Percentiles rank a stretch among this genome's conserved stretches.
Conservation (phyloP, 345 rosid genomes). For the Eucalyptus decipiens region DNA sequence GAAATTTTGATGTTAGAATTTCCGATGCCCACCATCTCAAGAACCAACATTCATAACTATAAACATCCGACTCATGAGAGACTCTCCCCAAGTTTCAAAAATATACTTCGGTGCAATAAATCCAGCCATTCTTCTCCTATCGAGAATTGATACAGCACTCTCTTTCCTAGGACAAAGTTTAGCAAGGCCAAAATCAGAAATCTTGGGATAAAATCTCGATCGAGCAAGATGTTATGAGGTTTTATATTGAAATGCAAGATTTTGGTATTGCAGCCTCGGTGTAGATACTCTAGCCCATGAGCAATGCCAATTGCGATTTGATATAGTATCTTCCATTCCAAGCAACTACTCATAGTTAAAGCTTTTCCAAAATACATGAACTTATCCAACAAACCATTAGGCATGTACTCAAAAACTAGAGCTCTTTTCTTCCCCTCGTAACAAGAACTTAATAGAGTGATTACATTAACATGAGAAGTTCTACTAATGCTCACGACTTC, state of each 20-base stretch:
- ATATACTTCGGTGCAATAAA: too few relatives aligned
- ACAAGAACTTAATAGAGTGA: constrained; percentile 11
- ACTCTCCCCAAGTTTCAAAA: too few relatives aligned
- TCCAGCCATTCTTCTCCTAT: fast-evolving
- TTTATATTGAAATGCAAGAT: constrained; percentile 40
- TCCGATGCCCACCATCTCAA: constrained; percentile 1
- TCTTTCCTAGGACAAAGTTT: too few relatives aligned
- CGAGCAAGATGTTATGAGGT: constrained; percentile 24
- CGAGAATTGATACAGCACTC: too few relatives aligned
- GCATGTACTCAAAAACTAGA: constrained; percentile 26
- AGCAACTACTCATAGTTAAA: not conserved
- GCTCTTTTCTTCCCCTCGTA: constrained; percentile 11
- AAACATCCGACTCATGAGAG: too few relatives aligned
- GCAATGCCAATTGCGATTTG: constrained; percentile 7
- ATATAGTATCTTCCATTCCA: constrained; percentile 6
- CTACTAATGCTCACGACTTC: constrained; percentile 30
- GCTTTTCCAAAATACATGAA: not conserved
- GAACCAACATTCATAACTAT: too few relatives aligned
- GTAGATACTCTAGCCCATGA: constrained; percentile 27
- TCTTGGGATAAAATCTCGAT: too few relatives aligned
- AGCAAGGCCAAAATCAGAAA: too few relatives aligned
- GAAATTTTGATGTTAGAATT: not conserved
- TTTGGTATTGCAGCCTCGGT: constrained; percentile 20
- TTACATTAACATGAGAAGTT: constrained; percentile 35
- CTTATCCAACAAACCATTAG: constrained; percentile 28